Evolutionary conservation across 805 yeast species (phyloP).

Genomic region (Lachancea thermotolerans): DNA sequence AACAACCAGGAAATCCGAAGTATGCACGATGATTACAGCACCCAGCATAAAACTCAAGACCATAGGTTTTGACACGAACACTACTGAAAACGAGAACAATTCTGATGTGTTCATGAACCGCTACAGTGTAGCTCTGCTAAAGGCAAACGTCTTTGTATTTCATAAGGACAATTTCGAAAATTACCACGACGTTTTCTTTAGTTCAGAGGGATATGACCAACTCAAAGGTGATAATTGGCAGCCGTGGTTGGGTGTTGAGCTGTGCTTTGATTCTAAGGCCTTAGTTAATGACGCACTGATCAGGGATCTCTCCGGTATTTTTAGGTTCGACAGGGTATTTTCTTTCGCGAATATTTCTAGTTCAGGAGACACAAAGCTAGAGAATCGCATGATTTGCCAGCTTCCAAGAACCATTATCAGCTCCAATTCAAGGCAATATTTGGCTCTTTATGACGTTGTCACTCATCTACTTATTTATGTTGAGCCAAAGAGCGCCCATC

Average conservation of each 20-base stretch:
- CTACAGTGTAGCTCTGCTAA: constrained; percentile 57
- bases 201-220: constrained; percentile 55
- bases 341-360: constrained; percentile 36
- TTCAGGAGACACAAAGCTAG: constrained; percentile 22
- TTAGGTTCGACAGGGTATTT: constrained; percentile 51
- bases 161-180: constrained; percentile 42
- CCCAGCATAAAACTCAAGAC: constrained; percentile 65
- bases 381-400: constrained; percentile 51
- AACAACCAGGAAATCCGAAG: constrained; percentile 43
- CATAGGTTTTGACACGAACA: constrained; percentile 51
- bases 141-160: constrained; percentile 68
- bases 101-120: constrained; percentile 54
- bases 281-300: constrained; percentile 48
- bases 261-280: constrained; percentile 48
- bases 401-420: constrained; percentile 62
- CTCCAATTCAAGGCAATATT: constrained; percentile 70
- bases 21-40: constrained; percentile 64
- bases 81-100: constrained; percentile 37
- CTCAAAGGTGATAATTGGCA: constrained; percentile 56
- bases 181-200: constrained; percentile 39
- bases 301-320: constrained; percentile 54
- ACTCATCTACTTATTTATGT: constrained; percentile 61
- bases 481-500: constrained; percentile 58
- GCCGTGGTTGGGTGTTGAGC: constrained; percentile 77
- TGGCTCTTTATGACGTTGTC: constrained; percentile 54